Percentiles rank a stretch among this genome's conserved stretches.
These are phyloP conservation scores for Leishmania tarentolae DNA, from an alignment of 208 protist genomes.

Conservation along the genomic window DNA sequence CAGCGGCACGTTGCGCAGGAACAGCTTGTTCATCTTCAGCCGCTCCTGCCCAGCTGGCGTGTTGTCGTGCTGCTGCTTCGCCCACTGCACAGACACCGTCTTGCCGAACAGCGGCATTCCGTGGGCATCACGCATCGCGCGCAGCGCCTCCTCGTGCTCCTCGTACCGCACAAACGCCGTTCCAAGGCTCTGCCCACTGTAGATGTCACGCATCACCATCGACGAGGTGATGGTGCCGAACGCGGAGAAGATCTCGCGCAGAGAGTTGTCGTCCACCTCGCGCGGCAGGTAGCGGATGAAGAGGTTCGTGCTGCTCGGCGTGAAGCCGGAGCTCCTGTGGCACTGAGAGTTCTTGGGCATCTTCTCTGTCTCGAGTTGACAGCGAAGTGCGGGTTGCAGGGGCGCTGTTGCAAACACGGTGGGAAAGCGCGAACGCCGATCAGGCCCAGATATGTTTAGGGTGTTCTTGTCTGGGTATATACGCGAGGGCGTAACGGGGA, in stretches of 20 bases:
- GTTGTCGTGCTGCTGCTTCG: conserved; percentile 41
- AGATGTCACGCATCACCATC: conserved; percentile 58
- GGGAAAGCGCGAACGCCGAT: background rate
- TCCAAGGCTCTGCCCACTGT: conserved; percentile 47
- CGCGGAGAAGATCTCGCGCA: conserved; percentile 32
- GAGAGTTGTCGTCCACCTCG: conserved; percentile 35
- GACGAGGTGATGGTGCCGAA: conserved; percentile 42
- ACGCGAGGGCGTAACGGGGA: too few species aligned
- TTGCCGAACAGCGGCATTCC: conserved; percentile 19
- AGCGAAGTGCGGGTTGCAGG: background rate
- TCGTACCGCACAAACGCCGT: conserved; percentile 50
- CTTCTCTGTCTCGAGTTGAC: background rate
- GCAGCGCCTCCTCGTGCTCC: conserved; percentile 22
- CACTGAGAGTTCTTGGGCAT: background rate
- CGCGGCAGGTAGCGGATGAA: conserved; percentile 42
- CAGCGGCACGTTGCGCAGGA: conserved; percentile 55
- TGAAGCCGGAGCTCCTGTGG: background rate
- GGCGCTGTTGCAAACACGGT: background rate
- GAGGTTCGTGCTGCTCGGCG: conserved; percentile 39
- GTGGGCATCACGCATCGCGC: conserved; percentile 23
- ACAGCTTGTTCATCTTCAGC: conserved; percentile 47
- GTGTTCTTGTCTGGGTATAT: background rate
- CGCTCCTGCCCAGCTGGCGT: conserved; percentile 34
- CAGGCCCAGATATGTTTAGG: background rate
- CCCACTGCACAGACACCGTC: conserved; percentile 37